Conservation (phyloP, 805 yeast genomes). For the Cyberlindnera euphorbiiphila region DNA sequence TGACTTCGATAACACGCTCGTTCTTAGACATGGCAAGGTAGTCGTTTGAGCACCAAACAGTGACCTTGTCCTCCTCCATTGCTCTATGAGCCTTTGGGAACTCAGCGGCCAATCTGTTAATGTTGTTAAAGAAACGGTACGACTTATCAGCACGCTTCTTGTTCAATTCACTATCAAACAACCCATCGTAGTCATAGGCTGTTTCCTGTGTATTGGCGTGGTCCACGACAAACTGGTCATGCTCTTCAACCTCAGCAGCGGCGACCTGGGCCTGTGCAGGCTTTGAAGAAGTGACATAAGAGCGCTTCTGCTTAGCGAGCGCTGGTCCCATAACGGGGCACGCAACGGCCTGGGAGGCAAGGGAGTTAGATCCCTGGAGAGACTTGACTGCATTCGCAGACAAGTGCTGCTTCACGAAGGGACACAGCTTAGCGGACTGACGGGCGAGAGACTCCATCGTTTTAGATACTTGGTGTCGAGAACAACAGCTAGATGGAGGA, state of each 20-base stretch:
- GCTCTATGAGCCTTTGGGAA: constrained; percentile 91
- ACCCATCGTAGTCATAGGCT: constrained; percentile 67
- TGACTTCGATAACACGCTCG: constrained; percentile 63
- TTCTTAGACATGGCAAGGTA: constrained; percentile 93
- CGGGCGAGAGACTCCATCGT: constrained; percentile 81
- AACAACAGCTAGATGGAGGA: too few species aligned
- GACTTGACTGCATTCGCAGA: constrained; percentile 57
- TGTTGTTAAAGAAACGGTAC: constrained; percentile 94
- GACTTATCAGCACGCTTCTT: constrained; percentile 85
- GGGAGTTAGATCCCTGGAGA: constrained; percentile 36
- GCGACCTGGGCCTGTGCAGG: constrained; percentile 31
- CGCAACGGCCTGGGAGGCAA: constrained; percentile 50
- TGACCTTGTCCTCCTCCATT: constrained; percentile 73
- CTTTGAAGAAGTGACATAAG: constrained; percentile 32
- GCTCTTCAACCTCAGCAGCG: constrained; percentile 26
- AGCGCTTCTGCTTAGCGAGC: constrained; percentile 37
- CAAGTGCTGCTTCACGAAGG: constrained; percentile 60
- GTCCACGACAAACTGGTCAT: constrained; percentile 25
- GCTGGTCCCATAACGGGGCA: constrained; percentile 96
- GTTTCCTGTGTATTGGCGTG: constrained; percentile 43
- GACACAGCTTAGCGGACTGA: constrained; percentile 77
- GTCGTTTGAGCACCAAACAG: constrained; percentile 99
- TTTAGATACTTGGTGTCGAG: not conserved
- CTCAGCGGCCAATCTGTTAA: constrained; percentile 90
- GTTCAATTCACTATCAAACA: constrained; percentile 60